Evolutionary conservation across 78 protist genomes (phyloP).

Genomic region (Cavenderia fasciculata): DNA sequence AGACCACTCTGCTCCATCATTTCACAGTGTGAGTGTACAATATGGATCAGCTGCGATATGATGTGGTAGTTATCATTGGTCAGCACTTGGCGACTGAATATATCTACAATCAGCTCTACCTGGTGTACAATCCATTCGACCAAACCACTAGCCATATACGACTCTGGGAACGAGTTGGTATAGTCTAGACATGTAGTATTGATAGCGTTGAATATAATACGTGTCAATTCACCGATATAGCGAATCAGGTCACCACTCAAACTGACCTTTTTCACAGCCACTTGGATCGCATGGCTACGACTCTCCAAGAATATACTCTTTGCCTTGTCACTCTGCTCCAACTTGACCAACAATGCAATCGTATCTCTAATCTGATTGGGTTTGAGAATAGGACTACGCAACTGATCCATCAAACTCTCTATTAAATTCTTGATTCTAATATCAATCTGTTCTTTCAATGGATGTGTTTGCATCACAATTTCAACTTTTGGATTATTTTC

Average conservation of each 20-base stretch:
- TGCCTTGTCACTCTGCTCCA: constrained; percentile 47
- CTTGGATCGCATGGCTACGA: constrained; percentile 24
- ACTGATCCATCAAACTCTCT: constrained; percentile 46
- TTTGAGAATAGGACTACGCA: constrained; percentile 50
- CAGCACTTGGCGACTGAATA: constrained; percentile 44
- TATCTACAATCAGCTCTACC: constrained; percentile 23
- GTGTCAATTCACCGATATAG: constrained; percentile 38
- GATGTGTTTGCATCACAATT: constrained; percentile 77
- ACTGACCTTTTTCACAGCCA: constrained; percentile 15
- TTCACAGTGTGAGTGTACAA: constrained; percentile 73
- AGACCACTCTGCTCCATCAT: constrained; percentile 38
- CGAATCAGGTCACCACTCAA: constrained; percentile 34
- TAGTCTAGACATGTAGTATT: constrained; percentile 64
- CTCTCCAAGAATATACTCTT: constrained; percentile 61
- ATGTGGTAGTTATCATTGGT: constrained; percentile 47
- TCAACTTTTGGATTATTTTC: constrained; percentile 71
- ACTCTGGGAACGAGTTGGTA: constrained; percentile 55
- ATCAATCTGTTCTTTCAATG: constrained; percentile 52
- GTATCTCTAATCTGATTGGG: constrained; percentile 69
- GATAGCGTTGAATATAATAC: constrained; percentile 30
- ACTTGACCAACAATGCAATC: constrained; percentile 44
- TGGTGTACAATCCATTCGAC: constrained; percentile 44
- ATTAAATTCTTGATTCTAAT: constrained; percentile 18
- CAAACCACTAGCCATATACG: constrained; percentile 56
- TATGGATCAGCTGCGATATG: constrained; percentile 28